These are phyloP conservation scores for Neurospora sp. DNA, from an alignment of 495 filamentous ascomycete genomes.

Conservation along the genomic window DNA sequence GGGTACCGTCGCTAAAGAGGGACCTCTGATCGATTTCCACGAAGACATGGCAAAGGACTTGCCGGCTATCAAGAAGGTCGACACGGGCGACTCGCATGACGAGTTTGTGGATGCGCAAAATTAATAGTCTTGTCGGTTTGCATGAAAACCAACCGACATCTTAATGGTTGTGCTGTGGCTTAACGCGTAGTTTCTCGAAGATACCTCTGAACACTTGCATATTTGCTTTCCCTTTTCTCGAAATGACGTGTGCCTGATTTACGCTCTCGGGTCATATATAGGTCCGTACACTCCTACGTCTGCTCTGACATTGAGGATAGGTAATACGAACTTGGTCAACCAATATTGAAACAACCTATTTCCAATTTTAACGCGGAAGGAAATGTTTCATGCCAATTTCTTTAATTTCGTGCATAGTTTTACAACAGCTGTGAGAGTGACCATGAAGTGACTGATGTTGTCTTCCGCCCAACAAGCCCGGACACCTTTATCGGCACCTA, in stretches of 20 bases:
- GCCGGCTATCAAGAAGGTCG: slow-evolving; percentile 19
- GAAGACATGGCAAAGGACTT: slow-evolving; percentile 37
- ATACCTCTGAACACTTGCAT: background rate
- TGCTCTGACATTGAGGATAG: background rate
- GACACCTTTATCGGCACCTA: background rate
- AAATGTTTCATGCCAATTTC: background rate
- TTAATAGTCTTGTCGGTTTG: background rate
- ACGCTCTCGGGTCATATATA: background rate
- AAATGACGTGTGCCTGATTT: background rate
- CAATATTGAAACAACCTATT: background rate
- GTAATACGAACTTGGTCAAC: background rate
- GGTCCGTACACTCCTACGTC: background rate
- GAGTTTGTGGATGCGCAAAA: slow-evolving; percentile 25
- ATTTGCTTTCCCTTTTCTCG: background rate
- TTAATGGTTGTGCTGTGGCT: background rate
- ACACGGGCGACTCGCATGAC: slow-evolving; percentile 21
- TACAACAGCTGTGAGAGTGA: background rate
- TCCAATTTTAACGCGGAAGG: background rate
- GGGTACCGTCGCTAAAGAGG: slow-evolving; percentile 20
- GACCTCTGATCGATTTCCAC: slow-evolving; percentile 41
- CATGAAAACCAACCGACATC: background rate
- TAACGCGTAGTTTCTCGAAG: background rate
- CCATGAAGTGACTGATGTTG: background rate
- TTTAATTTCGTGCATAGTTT: background rate
- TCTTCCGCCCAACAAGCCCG: background rate